Base-by-base conservation (phyloP, 192 early-diverging fungal genomes). In the Rhizophagus sp. region DNA sequence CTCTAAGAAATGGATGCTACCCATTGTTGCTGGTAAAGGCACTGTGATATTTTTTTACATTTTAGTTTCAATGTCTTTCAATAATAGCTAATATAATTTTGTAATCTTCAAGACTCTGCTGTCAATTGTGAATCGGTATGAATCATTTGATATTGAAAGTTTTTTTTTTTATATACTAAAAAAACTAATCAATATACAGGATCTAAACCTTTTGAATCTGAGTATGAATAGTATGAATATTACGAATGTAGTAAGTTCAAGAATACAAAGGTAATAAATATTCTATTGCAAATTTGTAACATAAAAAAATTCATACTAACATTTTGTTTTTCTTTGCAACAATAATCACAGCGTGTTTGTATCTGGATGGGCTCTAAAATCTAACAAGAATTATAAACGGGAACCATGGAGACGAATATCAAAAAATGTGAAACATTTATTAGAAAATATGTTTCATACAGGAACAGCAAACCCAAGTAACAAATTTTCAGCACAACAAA, bases 381-480 rank as follows among this genome's bases (percentile, higher is more conserved):
- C 25, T 34, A 68, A 68, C 19, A 34, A 68, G 19, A 68, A 68
- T 34, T 15, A 30, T 25, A 65, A 30, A 34, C 2, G 19, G 34
- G 66, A 68, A 36, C 66, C 15, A 19, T 68, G 3, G 34, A 68
- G 19, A 68, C 15, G 15, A 36, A 68, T 68, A 34, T 13, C 34
- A 15, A 41, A 68, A 68, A 27, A 22, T 34, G 33, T 68, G 25
- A 68, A 34, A 68, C 6, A 34, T 34, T 36, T 68, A 68, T 68
- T 68, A 36, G 66, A 68, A 68, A 68, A 68, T 68, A 68, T 68
- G 66, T 68, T 68, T 19, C 6, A 41, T 36, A 36, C 66, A 5
- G 66, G 6, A 41, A 68, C 33, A 36, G 36, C 33, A 34, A 36
- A 68, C 34, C 9, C 9, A 0, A 68, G 34, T 68, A 36, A 36